These are phyloP conservation scores for Sordariomycetes sp. DNA, from an alignment of 2,329 filamentous ascomycete species.

Conservation along the genomic window DNA sequence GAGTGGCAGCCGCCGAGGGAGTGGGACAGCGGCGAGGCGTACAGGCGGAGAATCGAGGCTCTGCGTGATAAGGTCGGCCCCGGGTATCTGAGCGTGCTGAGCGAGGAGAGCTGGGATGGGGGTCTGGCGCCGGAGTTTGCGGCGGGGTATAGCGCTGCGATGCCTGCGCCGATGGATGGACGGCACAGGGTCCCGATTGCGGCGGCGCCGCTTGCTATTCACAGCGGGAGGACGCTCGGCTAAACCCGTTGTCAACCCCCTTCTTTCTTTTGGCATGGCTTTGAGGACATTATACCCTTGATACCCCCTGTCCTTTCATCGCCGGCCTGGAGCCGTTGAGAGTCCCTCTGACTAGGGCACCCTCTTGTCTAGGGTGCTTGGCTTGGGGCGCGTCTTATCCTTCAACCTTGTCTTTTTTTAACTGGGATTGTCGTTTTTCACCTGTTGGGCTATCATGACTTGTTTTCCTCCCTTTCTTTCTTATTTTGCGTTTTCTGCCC, in stretches of 20 bases:
- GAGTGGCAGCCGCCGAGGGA: constrained; percentile 29
- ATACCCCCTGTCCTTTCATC: not conserved
- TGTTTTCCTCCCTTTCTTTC: not conserved
- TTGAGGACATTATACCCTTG: not conserved
- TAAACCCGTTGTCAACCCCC: constrained; percentile 13
- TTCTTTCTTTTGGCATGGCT: not conserved
- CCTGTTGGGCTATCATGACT: constrained; percentile 3
- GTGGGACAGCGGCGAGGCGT: constrained; percentile 64
- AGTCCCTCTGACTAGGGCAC: no score
- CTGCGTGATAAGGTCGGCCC: constrained; percentile 75
- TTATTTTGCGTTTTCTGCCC: no score
- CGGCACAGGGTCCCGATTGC: constrained; percentile 1
- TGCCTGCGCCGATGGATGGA: constrained; percentile 1
- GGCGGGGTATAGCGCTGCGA: not conserved
- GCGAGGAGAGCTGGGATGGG: constrained; percentile 58
- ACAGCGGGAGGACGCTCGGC: constrained; percentile 37
- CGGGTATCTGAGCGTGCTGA: constrained; percentile 75
- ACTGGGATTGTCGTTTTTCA: no score
- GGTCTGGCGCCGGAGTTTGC: constrained; percentile 21
- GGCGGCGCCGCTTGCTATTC: constrained; percentile 28
- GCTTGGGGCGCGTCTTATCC: constrained; percentile 6
- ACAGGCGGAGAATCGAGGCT: constrained; percentile 78
- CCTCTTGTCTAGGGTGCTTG: not conserved
- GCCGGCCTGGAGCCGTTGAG: not conserved
- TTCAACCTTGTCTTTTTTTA: constrained; percentile 10